Evolutionary conservation across 768 basidiomycete species (phyloP).

Genomic region (Tephrocybe sp.): DNA sequence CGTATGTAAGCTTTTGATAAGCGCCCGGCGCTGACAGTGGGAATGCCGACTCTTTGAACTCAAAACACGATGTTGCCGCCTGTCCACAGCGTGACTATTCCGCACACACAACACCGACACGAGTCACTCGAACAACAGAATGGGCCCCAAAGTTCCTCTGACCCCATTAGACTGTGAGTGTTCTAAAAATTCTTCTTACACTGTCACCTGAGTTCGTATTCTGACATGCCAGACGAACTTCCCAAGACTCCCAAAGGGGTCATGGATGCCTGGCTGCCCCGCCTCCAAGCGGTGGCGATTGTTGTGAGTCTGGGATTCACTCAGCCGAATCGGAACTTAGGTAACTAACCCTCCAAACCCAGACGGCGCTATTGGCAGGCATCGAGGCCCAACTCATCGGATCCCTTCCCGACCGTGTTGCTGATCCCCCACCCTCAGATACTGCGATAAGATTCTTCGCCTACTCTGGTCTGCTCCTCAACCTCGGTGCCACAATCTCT

Average conservation of each 20-base stretch:
- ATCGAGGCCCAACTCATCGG: conserved; percentile 17
- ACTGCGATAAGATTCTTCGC: conserved; percentile 18
- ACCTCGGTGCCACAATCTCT: conserved; percentile 20
- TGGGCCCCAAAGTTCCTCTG: conserved; percentile 7
- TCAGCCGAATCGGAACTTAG: neutral
- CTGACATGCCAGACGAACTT: conserved; percentile 14
- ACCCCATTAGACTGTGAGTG: conserved; percentile 11
- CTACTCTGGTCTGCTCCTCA: conserved; percentile 19
- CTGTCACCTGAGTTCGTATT: neutral
- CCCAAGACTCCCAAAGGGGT: conserved; percentile 17
- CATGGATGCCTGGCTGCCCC: conserved; percentile 20
- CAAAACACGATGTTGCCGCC: neutral
- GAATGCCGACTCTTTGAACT: neutral
- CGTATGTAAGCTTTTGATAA: neutral
- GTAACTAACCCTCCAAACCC: neutral
- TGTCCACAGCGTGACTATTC: neutral
- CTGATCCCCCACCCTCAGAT: conserved; percentile 3
- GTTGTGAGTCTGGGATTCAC: conserved; percentile 9
- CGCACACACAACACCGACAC: neutral
- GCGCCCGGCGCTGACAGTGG: neutral
- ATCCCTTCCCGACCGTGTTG: conserved; percentile 7
- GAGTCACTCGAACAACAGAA: neutral
- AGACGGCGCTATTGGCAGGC: conserved; percentile 20
- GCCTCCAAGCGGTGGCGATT: conserved; percentile 19
- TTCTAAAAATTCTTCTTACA: neutral